phyloP scores from a whole-genome alignment of 257 asterid genomes.

The Primulina eburnea region DNA sequence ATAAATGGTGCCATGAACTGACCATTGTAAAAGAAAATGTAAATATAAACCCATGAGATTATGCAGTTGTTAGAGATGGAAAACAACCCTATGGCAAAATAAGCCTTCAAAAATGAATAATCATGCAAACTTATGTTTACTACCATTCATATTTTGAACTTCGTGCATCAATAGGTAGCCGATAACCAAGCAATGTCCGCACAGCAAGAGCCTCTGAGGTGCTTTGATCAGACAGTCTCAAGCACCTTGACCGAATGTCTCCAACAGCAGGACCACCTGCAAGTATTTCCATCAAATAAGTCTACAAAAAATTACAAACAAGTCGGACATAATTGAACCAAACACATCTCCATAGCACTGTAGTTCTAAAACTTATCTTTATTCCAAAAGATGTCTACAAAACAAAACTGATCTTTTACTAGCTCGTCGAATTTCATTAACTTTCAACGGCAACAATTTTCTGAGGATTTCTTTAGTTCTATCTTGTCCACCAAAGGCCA shows the following conservation, averaged over 20 bases:
- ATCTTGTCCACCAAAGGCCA: constrained; percentile 10
- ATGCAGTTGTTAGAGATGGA: constrained; percentile 8
- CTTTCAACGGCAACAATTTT: neutral
- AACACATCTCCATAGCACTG: neutral
- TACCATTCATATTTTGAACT: constrained; percentile 86
- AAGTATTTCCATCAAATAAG: constrained; percentile 18
- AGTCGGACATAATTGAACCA: neutral
- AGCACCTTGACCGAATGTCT: constrained; percentile 93
- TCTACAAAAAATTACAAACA: constrained; percentile 3
- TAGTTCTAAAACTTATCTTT: constrained; percentile 5
- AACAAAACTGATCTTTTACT: neutral
- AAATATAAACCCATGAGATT: neutral
- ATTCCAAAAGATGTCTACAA: constrained; percentile 9
- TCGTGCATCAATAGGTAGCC: constrained; percentile 79
- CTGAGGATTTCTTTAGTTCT: neutral
- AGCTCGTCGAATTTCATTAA: neutral
- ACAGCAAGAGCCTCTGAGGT: constrained; percentile 89
- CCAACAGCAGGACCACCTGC: constrained; percentile 99
- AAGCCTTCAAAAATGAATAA: constrained; percentile 11
- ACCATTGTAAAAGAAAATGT: neutral
- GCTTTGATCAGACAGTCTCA: constrained; percentile 87
- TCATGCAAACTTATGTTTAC: constrained; percentile 26
- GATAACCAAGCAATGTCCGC: constrained; percentile 78
- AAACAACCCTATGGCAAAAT: constrained; percentile 1
- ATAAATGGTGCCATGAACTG: constrained; percentile 8